Percentiles rank a stretch among this genome's conserved stretches.
These are phyloP conservation scores for Herpotrichia juniperi DNA, from an alignment of 2,329 filamentous ascomycete genomes.

Conservation along the genomic window DNA sequence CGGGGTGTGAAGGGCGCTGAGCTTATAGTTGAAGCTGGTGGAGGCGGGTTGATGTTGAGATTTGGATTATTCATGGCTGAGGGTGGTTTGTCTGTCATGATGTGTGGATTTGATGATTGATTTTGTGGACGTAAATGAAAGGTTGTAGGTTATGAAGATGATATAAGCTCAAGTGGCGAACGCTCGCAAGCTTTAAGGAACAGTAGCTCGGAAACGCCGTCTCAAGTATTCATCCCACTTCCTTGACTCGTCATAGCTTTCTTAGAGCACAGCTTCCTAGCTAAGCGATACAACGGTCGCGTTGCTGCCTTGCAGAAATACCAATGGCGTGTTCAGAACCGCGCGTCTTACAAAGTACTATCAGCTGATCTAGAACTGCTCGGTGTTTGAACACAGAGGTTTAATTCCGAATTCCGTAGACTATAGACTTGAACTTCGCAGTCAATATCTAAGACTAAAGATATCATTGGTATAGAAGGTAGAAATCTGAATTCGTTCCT, in stretches of 20 bases:
- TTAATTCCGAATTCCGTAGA: background rate
- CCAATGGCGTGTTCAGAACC: conserved; percentile 7
- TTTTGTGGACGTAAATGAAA: background rate
- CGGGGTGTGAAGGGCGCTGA: conserved; percentile 29
- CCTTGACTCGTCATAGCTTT: conserved; percentile 3
- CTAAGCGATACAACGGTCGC: background rate
- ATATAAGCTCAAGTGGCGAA: background rate
- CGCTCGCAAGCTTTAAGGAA: too few relatives aligned
- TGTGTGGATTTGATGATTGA: background rate
- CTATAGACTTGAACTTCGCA: background rate
- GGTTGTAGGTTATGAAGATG: background rate
- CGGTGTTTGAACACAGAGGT: background rate
- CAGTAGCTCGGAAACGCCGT: too few relatives aligned
- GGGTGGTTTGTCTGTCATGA: conserved; percentile 30
- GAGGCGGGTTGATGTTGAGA: conserved; percentile 17
- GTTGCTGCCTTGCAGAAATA: conserved; percentile 11
- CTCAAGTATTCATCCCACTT: conserved; percentile 5
- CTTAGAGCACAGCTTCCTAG: background rate
- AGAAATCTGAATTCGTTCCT: too few relatives aligned
- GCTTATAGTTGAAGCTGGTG: conserved; percentile 15
- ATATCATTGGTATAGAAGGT: too few relatives aligned
- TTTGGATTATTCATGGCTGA: conserved; percentile 10
- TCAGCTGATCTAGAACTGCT: conserved; percentile 1
- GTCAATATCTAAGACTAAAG: too few relatives aligned
- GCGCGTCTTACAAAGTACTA: conserved; percentile 16